Percentiles rank a stretch among this genome's conserved stretches.
These are phyloP conservation scores for Penicillium egyptiacum DNA, from an alignment of 495 filamentous ascomycete species.

Conservation along the genomic window DNA sequence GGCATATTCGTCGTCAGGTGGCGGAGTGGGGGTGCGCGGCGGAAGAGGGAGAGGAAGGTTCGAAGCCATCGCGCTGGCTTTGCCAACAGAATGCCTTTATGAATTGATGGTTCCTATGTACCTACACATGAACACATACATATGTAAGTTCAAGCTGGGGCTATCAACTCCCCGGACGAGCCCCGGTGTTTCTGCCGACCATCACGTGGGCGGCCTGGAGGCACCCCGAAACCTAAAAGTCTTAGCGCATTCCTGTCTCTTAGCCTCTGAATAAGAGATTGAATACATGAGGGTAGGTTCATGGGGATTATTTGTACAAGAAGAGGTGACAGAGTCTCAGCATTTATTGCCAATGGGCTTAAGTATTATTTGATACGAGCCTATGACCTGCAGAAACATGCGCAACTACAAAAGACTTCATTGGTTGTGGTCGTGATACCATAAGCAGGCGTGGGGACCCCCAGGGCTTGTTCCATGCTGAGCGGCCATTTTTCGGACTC, in stretches of 20 bases:
- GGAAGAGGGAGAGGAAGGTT: slow-evolving; percentile 61
- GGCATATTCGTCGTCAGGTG: slow-evolving; percentile 50
- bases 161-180: slow-evolving; percentile 5
- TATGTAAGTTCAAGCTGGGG: background rate
- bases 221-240: background rate
- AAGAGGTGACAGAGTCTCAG: background rate
- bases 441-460: background rate
- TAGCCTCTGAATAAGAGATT: background rate
- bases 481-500: too few relatives aligned
- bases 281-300: background rate
- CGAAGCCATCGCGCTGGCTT: slow-evolving; percentile 51
- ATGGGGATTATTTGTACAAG: too few relatives aligned
- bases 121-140: slow-evolving; percentile 1
- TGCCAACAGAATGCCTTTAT: slow-evolving; percentile 12
- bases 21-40: slow-evolving; percentile 69
- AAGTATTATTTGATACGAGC: background rate
- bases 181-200: slow-evolving; percentile 11
- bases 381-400: slow-evolving; percentile 3
- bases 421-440: background rate
- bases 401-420: background rate
- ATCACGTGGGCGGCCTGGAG: slow-evolving; percentile 11
- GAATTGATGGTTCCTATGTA: slow-evolving; percentile 9
- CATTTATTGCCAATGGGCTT: background rate
- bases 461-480: too few relatives aligned
- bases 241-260: slow-evolving; percentile 6